These are phyloP conservation scores for Blastomyces gilchristii DNA, from an alignment of 2,329 filamentous ascomycete species.

Conservation along the genomic window DNA sequence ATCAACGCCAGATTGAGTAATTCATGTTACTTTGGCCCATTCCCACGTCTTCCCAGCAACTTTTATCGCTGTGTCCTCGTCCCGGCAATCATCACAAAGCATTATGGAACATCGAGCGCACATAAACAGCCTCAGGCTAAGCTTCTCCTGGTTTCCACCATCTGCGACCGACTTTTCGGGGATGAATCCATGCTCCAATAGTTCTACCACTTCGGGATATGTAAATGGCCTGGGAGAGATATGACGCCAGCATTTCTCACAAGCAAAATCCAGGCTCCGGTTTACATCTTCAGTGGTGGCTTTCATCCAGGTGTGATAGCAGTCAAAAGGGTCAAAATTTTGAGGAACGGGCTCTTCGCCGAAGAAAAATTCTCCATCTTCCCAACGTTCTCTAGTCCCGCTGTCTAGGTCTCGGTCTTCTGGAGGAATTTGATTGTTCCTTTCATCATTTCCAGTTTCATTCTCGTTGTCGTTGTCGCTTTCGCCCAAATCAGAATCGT, in stretches of 20 bases:
- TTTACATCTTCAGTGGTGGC: not conserved
- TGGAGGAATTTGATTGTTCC: not conserved
- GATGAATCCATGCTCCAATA: constrained; percentile 11
- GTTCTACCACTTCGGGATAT: constrained; percentile 8
- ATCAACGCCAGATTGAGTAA: not conserved
- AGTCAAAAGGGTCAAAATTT: constrained; percentile 10
- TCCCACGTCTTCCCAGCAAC: not conserved
- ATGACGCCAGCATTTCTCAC: constrained; percentile 14
- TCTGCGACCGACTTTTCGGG: not conserved
- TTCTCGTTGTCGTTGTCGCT: constrained; percentile 8
- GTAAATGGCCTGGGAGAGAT: constrained; percentile 3
- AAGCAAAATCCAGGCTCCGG: constrained; percentile 6
- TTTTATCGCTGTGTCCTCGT: not conserved
- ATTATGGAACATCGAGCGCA: constrained; percentile 1
- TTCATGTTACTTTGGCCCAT: not conserved
- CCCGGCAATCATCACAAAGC: constrained; percentile 5
- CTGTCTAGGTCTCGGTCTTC: constrained; percentile 17
- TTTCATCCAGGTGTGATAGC: constrained; percentile 10
- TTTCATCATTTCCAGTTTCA: constrained; percentile 1
- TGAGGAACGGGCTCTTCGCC: constrained; percentile 17
- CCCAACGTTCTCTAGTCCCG: constrained; percentile 13
- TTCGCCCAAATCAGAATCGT: constrained; percentile 13
- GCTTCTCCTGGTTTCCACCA: not conserved
- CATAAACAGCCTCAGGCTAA: not conserved
- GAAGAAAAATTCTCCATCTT: constrained; percentile 31